Conservation (phyloP, 805 yeast species). For the Wickerhamomyces tratensis region DNA sequence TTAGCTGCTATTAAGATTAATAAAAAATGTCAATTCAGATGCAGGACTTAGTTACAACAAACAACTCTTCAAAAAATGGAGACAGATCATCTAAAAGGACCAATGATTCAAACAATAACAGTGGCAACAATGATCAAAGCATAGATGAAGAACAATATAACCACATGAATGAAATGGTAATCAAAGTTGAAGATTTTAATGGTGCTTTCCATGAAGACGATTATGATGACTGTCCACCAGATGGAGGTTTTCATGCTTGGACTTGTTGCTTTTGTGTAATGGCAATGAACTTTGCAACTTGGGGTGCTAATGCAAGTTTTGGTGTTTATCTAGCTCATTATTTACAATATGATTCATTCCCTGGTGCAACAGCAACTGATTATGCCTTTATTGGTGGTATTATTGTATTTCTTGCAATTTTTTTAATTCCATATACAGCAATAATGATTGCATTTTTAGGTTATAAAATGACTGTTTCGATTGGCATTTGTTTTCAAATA, state of each 20-base stretch:
- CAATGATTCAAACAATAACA: no score
- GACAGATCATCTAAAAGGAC: no score
- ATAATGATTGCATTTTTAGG: slow-evolving; percentile 34
- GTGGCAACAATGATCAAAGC: no score
- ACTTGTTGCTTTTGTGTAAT: slow-evolving; percentile 26
- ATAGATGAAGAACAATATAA: no score
- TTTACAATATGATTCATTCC: slow-evolving; percentile 28
- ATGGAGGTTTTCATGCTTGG: slow-evolving; percentile 42
- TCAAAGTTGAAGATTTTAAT: slow-evolving; percentile 1
- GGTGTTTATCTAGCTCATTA: slow-evolving; percentile 47
- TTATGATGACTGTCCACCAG: slow-evolving; percentile 30
- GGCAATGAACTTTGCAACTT: slow-evolving; percentile 29
- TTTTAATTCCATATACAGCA: slow-evolving; percentile 39
- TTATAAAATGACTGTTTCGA: slow-evolving; percentile 24
- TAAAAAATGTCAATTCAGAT: no score
- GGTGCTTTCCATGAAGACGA: slow-evolving; percentile 19
- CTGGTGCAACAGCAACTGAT: slow-evolving; percentile 39
- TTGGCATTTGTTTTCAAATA: slow-evolving; percentile 34
- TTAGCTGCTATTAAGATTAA: no score
- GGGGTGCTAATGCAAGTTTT: slow-evolving; percentile 47
- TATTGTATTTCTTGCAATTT: slow-evolving; percentile 39
- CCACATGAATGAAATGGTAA: slow-evolving; percentile 6
- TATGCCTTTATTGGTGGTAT: slow-evolving; percentile 51
- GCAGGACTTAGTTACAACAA: no score
- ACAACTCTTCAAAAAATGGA: no score